Conservation (phyloP, 345 rosid genomes). For the Aegle marmelos region DNA sequence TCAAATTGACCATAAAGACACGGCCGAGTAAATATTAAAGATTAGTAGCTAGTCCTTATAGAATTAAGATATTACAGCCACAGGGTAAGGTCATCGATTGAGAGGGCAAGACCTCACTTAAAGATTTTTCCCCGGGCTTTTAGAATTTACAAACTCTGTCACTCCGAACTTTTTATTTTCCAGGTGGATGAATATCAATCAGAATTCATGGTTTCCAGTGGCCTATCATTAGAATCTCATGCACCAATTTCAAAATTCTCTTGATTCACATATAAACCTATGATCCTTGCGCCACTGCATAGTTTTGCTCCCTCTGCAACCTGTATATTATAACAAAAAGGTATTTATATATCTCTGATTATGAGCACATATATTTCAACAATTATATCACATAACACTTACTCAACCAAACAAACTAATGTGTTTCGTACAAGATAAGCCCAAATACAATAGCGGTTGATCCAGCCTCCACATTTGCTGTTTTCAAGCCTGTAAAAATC, state of each 20-base stretch:
- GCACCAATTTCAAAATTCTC: constrained; percentile 67
- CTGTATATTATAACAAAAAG: constrained; percentile 23
- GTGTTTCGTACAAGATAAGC: constrained; percentile 51
- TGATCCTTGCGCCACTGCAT: constrained; percentile 70
- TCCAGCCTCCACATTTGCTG: constrained; percentile 76
- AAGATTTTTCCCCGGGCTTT: constrained; percentile 40
- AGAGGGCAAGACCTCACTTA: constrained; percentile 51
- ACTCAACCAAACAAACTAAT: constrained; percentile 39
- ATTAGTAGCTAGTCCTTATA: too few relatives aligned
- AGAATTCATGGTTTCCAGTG: too few relatives aligned
- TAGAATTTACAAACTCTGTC: constrained; percentile 64
- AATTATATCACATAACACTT: background rate
- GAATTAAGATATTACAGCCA: background rate
- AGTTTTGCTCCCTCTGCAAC: constrained; percentile 85
- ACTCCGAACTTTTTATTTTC: constrained; percentile 49
- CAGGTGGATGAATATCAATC: constrained; percentile 2
- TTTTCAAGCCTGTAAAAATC: constrained; percentile 55
- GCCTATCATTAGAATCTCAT: constrained; percentile 15
- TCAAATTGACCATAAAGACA: background rate
- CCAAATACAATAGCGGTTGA: constrained; percentile 84
- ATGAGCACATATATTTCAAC: background rate
- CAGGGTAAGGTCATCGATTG: background rate
- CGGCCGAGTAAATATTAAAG: too few relatives aligned
- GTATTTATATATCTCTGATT: background rate
- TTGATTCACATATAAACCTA: constrained; percentile 70